phyloP scores from a whole-genome alignment of 1,284 basidiomycete species.

The Ustilago tritici region DNA sequence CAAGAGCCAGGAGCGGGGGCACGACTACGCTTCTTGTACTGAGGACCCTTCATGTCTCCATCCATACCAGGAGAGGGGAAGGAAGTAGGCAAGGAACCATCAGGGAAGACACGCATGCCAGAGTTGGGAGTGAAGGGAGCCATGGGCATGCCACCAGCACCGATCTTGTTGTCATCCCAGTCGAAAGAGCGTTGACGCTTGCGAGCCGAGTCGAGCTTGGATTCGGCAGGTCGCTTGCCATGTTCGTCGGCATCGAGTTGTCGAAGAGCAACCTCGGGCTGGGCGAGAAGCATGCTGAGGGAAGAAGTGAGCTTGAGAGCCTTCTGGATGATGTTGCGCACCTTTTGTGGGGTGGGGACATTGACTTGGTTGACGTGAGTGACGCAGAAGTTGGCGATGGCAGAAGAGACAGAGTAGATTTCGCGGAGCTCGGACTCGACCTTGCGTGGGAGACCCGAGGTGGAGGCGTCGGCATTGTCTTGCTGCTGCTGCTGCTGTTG shows the following conservation, averaged over 20 bases:
- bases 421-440: constrained; percentile 44
- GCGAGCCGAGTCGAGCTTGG: constrained; percentile 47
- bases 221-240: constrained; percentile 43
- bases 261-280: constrained; percentile 49
- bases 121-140: constrained; percentile 27
- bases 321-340: constrained; percentile 49
- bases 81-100: constrained; percentile 44
- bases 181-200: constrained; percentile 50
- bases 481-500: neutral
- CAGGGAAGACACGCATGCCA: constrained; percentile 36
- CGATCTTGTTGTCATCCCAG: constrained; percentile 31
- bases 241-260: constrained; percentile 46
- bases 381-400: constrained; percentile 56
- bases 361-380: constrained; percentile 52
- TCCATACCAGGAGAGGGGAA: constrained; percentile 46
- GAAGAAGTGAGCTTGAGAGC: constrained; percentile 59
- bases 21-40: constrained; percentile 68
- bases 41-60: constrained; percentile 46
- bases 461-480: constrained; percentile 6
- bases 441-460: constrained; percentile 32
- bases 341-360: constrained; percentile 41
- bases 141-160: constrained; percentile 17
- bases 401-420: constrained; percentile 52
- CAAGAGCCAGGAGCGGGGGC: constrained; percentile 65
- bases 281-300: constrained; percentile 50